phyloP scores from a whole-genome alignment of 345 rosid genomes.

The Reutealis trisperma region DNA sequence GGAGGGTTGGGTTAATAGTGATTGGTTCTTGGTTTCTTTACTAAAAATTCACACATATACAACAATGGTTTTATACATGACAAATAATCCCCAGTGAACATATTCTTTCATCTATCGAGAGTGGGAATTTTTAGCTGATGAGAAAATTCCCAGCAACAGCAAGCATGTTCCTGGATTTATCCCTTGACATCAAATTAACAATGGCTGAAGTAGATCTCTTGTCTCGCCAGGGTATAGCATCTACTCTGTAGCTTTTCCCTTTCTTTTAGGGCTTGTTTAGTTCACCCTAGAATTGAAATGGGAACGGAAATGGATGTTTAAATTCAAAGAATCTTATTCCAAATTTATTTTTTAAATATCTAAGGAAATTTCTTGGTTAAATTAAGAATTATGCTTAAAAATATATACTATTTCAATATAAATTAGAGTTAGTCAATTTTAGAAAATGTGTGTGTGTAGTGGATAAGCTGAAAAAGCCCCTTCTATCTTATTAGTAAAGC shows the following conservation, averaged over 20 bases:
- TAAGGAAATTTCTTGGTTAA: too few species aligned
- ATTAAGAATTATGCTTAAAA: too few species aligned
- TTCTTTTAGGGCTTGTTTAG: neutral
- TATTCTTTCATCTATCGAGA: neutral
- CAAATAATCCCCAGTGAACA: neutral
- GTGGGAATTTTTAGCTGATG: neutral
- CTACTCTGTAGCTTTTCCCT: neutral
- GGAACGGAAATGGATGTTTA: too few species aligned
- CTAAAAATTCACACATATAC: neutral
- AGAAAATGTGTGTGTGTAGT: too few species aligned
- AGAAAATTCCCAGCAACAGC: neutral
- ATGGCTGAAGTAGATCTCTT: slow-evolving; percentile 1
- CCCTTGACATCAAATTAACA: neutral
- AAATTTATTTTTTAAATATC: too few species aligned
- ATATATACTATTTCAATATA: too few species aligned
- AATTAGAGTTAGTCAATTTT: too few species aligned
- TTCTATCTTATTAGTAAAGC: too few species aligned
- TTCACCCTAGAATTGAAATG: too few species aligned
- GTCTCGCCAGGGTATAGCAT: neutral
- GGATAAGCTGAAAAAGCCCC: too few species aligned
- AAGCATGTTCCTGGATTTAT: neutral
- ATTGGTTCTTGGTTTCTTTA: neutral
- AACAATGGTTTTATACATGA: neutral
- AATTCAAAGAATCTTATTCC: too few species aligned
- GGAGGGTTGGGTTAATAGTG: neutral